A percentile compares a stretch with the other conserved stretches of the same genome.
These are phyloP conservation scores for Amaranthus palmeri DNA, from an alignment of 148 eudicot genomes.

Conservation along the genomic window DNA sequence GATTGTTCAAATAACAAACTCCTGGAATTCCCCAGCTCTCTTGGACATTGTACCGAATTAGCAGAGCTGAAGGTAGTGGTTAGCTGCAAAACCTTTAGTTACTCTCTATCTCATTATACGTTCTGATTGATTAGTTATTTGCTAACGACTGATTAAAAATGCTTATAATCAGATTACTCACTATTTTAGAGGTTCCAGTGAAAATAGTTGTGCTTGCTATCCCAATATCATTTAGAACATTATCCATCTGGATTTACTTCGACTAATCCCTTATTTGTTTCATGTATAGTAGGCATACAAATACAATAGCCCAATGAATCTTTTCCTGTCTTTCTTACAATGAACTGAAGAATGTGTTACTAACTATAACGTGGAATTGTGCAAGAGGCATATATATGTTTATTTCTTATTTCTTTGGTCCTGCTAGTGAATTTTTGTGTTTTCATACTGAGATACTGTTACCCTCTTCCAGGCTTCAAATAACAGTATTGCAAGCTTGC, in stretches of 20 bases:
- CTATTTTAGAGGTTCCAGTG: neutral
- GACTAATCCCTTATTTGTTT: neutral
- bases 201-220: neutral
- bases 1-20: slow-evolving; percentile 92
- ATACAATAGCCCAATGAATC: too few relatives aligned
- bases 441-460: neutral
- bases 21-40: slow-evolving; percentile 58
- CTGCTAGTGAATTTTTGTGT: neutral
- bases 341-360: neutral
- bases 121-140: neutral
- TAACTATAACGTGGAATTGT: neutral
- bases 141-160: neutral
- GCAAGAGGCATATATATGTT: neutral
- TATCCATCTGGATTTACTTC: neutral
- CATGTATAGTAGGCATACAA: neutral
- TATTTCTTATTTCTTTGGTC: neutral
- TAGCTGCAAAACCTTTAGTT: slow-evolving; percentile 7
- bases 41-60: slow-evolving; percentile 68
- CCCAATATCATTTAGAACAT: neutral
- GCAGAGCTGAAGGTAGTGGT: slow-evolving; percentile 72
- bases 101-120: slow-evolving; percentile 3
- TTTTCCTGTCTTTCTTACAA: neutral
- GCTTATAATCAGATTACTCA: neutral
- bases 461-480: slow-evolving; percentile 64
- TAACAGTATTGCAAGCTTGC: slow-evolving; percentile 71